Base-by-base conservation (phyloP, 176 grass and related monocot genomes). In the Microstegium vimineum region DNA sequence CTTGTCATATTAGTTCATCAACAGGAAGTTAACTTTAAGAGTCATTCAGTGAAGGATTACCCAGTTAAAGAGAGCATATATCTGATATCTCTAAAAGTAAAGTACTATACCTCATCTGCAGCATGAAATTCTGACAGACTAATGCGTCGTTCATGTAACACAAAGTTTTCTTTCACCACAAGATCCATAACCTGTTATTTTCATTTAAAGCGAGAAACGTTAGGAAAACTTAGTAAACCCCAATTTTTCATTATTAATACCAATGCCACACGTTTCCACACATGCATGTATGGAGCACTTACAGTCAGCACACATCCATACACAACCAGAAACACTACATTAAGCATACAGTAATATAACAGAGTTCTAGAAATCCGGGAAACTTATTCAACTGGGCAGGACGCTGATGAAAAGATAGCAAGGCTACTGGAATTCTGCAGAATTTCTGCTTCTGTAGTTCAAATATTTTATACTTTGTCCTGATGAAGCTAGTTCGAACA, bases 121-220 rank as follows among this genome's bases (percentile, higher is more conserved):
- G 95, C 86, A 82, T 98, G 95, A 71, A 98, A 98, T 92, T 98
- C 95, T 69, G 95, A 98, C 79, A 98, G 80, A 87, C 95, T 98
- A 78, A 98, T 98, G 20, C 90, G 88, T 11, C 90, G 89, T 86
- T 98, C 92, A 88, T 80, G 87, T 77, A 98, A 84, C 47, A 91
- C 87, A 45, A 94, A 77, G 13, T 88, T 91, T 76, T 98, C 89
- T 88, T 95, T 88, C 23, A 91, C 67, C 20, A 98, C 87, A 91
- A 98, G 92, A 93, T 98, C 89, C 92, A 95, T 95, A 33, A 98
- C 95, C 95, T 98, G 71, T 82, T 61, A 79, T 89, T 88, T 88
- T 69, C n/a, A 82, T 52, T 59, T 7, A 57, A 77, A 18, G 23
- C 8, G 37, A 72, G 20, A 30, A 65, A 42, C 27, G 61, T 84